Conservation (phyloP, 495 filamentous ascomycete species). For the Lentithecium fluviatile region DNA sequence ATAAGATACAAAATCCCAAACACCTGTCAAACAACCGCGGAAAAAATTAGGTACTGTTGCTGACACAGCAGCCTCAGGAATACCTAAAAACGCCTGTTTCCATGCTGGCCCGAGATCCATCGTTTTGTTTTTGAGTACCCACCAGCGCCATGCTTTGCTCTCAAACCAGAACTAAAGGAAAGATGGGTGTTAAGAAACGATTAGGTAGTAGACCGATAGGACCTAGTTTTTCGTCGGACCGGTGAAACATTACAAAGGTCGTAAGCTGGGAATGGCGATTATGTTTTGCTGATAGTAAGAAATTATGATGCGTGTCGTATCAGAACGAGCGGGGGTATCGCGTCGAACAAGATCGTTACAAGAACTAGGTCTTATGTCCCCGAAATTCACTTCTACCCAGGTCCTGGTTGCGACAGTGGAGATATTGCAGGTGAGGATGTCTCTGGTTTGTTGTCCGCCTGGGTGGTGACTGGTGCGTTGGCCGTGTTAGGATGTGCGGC, state of each 20-base stretch:
- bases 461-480: background rate
- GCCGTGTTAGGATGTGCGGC: background rate
- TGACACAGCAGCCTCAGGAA: background rate
- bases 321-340: too few relatives aligned
- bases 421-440: slow-evolving; percentile 25
- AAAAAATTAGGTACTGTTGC: too few relatives aligned
- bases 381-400: background rate
- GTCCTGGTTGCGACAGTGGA: slow-evolving; percentile 21
- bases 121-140: too few relatives aligned
- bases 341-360: background rate
- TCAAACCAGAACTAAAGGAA: background rate
- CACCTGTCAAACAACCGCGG: too few relatives aligned
- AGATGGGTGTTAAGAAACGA: background rate
- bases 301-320: too few relatives aligned
- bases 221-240: too few relatives aligned
- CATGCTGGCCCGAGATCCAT: too few relatives aligned
- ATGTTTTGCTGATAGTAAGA: too few relatives aligned
- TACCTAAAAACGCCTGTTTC: background rate
- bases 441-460: slow-evolving; percentile 2
- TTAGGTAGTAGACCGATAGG: background rate
- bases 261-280: too few relatives aligned
- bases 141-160: slow-evolving; percentile 31
- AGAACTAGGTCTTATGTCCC: background rate
- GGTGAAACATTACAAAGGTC: too few relatives aligned
- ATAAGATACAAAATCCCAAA: too few relatives aligned